Conservation (phyloP, 2,329 filamentous ascomycete genomes). For the Cercospora sojina region DNA sequence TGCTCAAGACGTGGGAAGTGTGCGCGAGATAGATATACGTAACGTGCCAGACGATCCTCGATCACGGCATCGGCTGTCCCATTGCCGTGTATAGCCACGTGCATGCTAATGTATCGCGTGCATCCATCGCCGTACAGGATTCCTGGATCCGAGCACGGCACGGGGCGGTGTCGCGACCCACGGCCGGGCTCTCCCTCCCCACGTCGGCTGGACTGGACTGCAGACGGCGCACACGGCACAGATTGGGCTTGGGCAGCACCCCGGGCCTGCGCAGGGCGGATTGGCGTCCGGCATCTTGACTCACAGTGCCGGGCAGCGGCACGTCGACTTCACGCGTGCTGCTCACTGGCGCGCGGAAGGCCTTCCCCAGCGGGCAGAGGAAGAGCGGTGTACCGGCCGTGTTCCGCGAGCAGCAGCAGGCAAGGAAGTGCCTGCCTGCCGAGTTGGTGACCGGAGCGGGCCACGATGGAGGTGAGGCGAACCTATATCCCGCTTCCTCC, state of each 20-base stretch:
- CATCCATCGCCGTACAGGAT: not conserved
- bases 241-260: not conserved
- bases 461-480: constrained; percentile 24
- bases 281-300: constrained; percentile 19
- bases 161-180: not conserved
- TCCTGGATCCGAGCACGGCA: not conserved
- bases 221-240: not conserved
- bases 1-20: not conserved
- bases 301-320: constrained; percentile 22
- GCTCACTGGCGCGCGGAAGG: constrained; percentile 17
- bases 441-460: constrained; percentile 21
- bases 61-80: not conserved
- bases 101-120: not conserved
- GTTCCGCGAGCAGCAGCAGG: constrained; percentile 18
- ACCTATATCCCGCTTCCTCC: constrained; percentile 7
- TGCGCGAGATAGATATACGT: not conserved
- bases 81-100: not conserved
- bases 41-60: not conserved
- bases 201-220: not conserved
- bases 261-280: constrained; percentile 12
- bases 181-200: not conserved
- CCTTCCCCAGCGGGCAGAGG: constrained; percentile 13
- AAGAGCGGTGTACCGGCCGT: constrained; percentile 15
- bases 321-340: constrained; percentile 16
- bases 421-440: constrained; percentile 13